Evolutionary conservation across 148 eudicot species (phyloP), one percentile per base, ranked within the genome.

Genomic region (Camellia lanceoleosa): DNA sequence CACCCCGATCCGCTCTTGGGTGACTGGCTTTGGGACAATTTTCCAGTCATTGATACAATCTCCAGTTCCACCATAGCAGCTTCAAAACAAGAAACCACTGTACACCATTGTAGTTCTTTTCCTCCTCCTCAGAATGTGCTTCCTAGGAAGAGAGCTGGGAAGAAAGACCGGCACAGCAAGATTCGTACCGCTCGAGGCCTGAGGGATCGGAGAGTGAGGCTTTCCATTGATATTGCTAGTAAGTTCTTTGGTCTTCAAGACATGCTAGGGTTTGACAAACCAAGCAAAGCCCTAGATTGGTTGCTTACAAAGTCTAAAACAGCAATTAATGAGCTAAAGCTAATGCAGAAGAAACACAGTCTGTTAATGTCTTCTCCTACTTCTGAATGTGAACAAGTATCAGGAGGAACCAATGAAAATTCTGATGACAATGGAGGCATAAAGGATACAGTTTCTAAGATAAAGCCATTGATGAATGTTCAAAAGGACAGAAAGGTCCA

Each of bases 201-300:
- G 3, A 82, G 90, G 74, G 88, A 88, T 43, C 69, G 90, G 67
- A 83, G 90, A 84, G 85, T 88, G 54, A 82, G 90, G 70, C 77
- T 85, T 78, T 88, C 90, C 18, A 84, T 88, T 30, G 80, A 68
- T 51, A 82, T 85, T 42, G 85, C 90, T 38, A 62, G 85, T 43
- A 82, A 84, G 63, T 88, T 88, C 82, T 88, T 88, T 74, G 80
- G 75, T 43, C 88, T 88, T 74, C 90, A 88, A 78, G 90, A 88
- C 81, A 79, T 78, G 80, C 51, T 88, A 44, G 90, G 90, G 2
- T 88, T 84, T 70, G 90, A 88, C 63, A 88, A 82, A 74, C 87
- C 90, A 2, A 88, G 90, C 54, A 75, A 84, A 75, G 86, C 90
- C 74, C 83, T 88, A 20, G 83, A 84, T 72, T 88, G 90, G 90